Evolutionary conservation across 2,329 filamentous ascomycete species (phyloP), one percentile per base, ranked within the genome.

Genomic region (Colletotrichum sp.): DNA sequence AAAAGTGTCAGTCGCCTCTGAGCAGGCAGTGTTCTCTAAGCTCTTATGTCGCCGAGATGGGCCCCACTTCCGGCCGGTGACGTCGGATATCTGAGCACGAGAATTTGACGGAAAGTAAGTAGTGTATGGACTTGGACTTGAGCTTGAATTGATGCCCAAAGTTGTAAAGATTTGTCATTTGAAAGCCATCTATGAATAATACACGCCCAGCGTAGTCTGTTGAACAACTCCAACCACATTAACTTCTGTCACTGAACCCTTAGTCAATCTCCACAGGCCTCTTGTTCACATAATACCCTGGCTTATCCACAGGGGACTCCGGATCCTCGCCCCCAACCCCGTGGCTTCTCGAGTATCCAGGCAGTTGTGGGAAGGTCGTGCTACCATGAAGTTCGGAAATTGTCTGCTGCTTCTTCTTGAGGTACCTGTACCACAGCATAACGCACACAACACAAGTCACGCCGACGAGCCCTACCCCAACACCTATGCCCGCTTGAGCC

Each of bases 401-500:
- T 1, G 18, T 12, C 28, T 36, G 65, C 2, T 52, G 28, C 15
- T 63, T 60, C n/a, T 30, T 49, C 32, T 67, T 72, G 13, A 72
- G 52, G 10, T 57, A 44, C 16, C 52, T 52, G 30, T 34, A 55
- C 55, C 55, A 62, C 9, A 71, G 5, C 3, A 63, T 15, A 9
- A 32, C 69, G 28, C 68, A 75, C 5, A 63, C 32, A 28, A 75
- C 30, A 15, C 72, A 72, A 1, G 36, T 63, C 9, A 71, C 15
- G 3, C 68, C 62, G 3, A 75, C 18, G 10, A 67, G 16, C 4
- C 68, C 62, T 2, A 72, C 62, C 0, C 72, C 69, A 1, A 72
- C 52, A 7, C 69, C 72, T 8, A 75, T 75, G 2, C 72, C 72
- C 10, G 39, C 72, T 55, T 72, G 62, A 4, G 62, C 69, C 5